A percentile compares a stretch with the other conserved stretches of the same genome.
Conservation (phyloP, 2,329 filamentous ascomycete genomes). For the Colletotrichum orbiculare region DNA sequence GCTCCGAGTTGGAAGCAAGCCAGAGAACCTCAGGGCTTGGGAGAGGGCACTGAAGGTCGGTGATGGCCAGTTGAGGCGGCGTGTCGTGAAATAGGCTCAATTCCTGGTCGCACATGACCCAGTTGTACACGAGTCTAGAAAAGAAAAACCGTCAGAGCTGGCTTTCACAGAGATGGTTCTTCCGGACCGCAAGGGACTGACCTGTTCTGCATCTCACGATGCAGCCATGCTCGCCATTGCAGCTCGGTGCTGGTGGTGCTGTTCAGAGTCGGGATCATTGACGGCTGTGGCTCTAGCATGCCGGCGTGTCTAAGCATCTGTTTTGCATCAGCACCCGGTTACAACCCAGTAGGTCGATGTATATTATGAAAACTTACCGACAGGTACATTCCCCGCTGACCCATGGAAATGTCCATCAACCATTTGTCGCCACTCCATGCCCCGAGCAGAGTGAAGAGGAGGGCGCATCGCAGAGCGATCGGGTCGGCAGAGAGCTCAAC, state of each 20-base stretch:
- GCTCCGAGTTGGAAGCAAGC: slow-evolving; percentile 66
- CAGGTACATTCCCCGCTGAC: slow-evolving; percentile 78
- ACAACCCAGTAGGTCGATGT: background rate
- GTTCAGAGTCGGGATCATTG: slow-evolving; percentile 56
- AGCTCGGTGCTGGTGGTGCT: slow-evolving; percentile 57
- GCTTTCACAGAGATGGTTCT: background rate
- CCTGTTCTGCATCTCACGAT: slow-evolving; percentile 72
- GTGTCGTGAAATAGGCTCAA: slow-evolving; percentile 74
- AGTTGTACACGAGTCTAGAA: slow-evolving; percentile 76
- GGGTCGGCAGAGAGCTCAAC: slow-evolving; percentile 75
- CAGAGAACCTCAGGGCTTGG: slow-evolving; percentile 71
- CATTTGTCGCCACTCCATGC: slow-evolving; percentile 82
- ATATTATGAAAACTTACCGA: slow-evolving; percentile 55
- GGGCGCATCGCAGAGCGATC: slow-evolving; percentile 71
- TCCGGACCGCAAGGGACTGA: slow-evolving; percentile 47
- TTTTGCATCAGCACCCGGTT: slow-evolving; percentile 1
- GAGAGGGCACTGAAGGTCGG: slow-evolving; percentile 72
- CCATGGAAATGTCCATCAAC: slow-evolving; percentile 82
- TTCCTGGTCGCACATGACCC: slow-evolving; percentile 81
- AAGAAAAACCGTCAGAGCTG: slow-evolving; percentile 25
- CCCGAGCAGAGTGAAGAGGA: slow-evolving; percentile 75
- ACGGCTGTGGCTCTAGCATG: slow-evolving; percentile 66
- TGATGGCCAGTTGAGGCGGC: slow-evolving; percentile 71
- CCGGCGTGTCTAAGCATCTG: slow-evolving; percentile 77
- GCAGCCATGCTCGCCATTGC: slow-evolving; percentile 73